These are phyloP conservation scores for Mycena floridula DNA, from an alignment of 768 basidiomycete genomes.

Conservation along the genomic window DNA sequence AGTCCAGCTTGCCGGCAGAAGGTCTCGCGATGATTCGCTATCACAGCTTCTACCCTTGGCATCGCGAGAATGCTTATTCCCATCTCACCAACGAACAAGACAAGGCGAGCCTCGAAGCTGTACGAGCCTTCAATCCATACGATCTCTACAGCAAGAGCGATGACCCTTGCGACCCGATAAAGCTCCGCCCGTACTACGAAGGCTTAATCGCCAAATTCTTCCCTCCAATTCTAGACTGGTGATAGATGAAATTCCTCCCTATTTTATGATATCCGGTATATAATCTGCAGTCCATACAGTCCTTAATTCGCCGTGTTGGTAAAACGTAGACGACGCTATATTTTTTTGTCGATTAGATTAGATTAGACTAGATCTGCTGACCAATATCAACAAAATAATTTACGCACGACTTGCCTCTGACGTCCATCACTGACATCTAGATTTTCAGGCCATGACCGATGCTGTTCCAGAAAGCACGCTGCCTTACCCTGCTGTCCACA, in stretches of 20 bases:
- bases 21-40: conserved; percentile 90
- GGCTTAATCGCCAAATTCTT: conserved; percentile 81
- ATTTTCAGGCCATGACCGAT: conserved; percentile 24
- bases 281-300: too few relatives aligned
- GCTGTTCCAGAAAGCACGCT: conserved; percentile 54
- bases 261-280: too few relatives aligned
- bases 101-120: conserved; percentile 57
- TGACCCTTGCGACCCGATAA: conserved; percentile 50
- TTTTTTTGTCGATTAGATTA: background rate
- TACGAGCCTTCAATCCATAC: conserved; percentile 88
- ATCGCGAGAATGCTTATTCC: conserved; percentile 79
- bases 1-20: conserved; percentile 73
- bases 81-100: conserved; percentile 78
- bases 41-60: conserved; percentile 85
- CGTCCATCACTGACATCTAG: conserved; percentile 3
- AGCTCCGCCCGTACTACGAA: conserved; percentile 80
- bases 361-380: background rate
- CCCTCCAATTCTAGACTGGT: conserved; percentile 80
- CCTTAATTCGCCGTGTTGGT: too few relatives aligned
- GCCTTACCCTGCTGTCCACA: conserved; percentile 76
- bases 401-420: background rate
- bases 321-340: too few relatives aligned
- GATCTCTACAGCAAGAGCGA: conserved; percentile 92
- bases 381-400: background rate
- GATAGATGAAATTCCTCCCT: conserved; percentile 7